Evolutionary conservation across 75 land plant genomes (phyloP), one percentile per base, ranked within the genome.

Genomic region (Selaginella tamariscina): DNA sequence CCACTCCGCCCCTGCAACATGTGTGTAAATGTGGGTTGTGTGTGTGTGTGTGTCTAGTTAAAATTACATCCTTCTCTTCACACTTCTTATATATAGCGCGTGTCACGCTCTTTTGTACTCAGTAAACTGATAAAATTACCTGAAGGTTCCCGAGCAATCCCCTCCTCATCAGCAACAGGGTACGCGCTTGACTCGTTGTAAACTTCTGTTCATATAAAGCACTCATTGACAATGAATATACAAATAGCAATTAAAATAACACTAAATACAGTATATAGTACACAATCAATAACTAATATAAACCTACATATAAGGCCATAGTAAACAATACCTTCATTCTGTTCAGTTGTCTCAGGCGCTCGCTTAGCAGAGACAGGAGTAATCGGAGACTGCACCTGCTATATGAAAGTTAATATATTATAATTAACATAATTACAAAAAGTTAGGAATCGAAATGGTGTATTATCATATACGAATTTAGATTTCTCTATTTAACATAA

Each of bases 361-460:
- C 73, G 56, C 31, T 59, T 74, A 44, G 30, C 28, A 20, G 72
- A 31, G 65, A 54, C 32, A 20, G 70, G 60, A 71, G 68, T 75
- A 1, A 74, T 29, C 26, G 85, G 82, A 72, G 87, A 77, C 49
- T 81, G 81, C n/a, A n/a, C n/a, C n/a, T n/a, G n/a, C n/a, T n/a
- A n/a, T n/a, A n/a, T n/a, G n/a, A n/a, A n/a, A n/a, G n/a, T n/a
- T n/a, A n/a, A n/a, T n/a, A n/a, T n/a, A n/a, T n/a, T n/a, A n/a
- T n/a, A n/a, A n/a, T n/a, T n/a, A n/a, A n/a, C n/a, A n/a, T n/a
- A n/a, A n/a, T n/a, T n/a, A n/a, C n/a, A n/a, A n/a, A n/a, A n/a
- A n/a, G n/a, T n/a, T n/a, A n/a, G n/a, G n/a, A n/a, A n/a, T n/a
- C n/a, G n/a, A n/a, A n/a, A n/a, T n/a, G n/a, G n/a, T n/a, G n/a